phyloP scores from a whole-genome alignment of 257 asterid species.

The Solanum piurae region DNA sequence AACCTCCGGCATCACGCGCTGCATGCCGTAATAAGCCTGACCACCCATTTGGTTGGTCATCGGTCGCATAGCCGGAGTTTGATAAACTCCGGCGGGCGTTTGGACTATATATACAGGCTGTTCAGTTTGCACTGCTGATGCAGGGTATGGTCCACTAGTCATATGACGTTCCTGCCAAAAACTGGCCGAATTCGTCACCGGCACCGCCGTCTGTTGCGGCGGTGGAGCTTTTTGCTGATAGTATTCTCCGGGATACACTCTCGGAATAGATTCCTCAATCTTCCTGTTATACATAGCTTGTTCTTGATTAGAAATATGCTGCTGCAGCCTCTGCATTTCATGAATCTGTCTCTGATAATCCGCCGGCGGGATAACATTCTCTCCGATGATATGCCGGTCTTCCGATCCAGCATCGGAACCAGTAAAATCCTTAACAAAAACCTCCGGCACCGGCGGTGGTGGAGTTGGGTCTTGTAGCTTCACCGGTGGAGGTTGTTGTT shows the following conservation, averaged over 20 bases:
- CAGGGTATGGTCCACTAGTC: constrained; percentile 5
- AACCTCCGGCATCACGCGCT: constrained; percentile 20
- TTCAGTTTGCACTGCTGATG: background rate
- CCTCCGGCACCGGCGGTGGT: constrained; percentile 1
- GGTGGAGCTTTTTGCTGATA: constrained; percentile 10
- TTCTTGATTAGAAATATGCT: constrained; percentile 15
- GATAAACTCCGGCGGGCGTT: background rate
- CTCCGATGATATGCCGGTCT: constrained; percentile 15
- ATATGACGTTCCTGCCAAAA: constrained; percentile 12
- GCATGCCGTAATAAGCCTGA: constrained; percentile 29
- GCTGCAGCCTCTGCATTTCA: constrained; percentile 20
- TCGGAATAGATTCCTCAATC: background rate
- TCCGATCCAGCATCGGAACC: constrained; percentile 1
- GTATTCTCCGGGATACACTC: background rate
- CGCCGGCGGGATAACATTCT: constrained; percentile 6
- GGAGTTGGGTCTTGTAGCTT: constrained; percentile 10
- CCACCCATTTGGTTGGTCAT: constrained; percentile 16
- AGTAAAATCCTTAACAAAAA: background rate
- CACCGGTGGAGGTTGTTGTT: background rate
- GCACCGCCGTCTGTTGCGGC: background rate
- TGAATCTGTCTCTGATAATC: constrained; percentile 26
- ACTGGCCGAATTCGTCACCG: background rate
- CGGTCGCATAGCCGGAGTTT: constrained; percentile 11
- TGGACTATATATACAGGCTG: constrained; percentile 21
- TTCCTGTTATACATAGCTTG: constrained; percentile 11